These are phyloP conservation scores for Elymus sibiricus DNA, from an alignment of 176 grass and related monocot genomes.

Conservation along the genomic window DNA sequence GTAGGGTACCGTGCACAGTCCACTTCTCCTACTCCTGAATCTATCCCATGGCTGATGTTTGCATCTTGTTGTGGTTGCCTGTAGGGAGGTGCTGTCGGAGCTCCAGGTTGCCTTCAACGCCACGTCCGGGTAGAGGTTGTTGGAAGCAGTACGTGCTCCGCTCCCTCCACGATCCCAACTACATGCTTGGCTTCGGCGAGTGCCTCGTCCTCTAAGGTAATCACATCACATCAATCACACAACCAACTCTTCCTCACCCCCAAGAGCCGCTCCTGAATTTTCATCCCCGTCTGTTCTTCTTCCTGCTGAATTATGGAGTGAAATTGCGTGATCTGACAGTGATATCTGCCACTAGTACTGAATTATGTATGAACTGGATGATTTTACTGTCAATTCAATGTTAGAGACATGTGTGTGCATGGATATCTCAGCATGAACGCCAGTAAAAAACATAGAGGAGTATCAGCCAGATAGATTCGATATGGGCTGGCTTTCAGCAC, in stretches of 20 bases:
- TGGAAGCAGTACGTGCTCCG: constrained; percentile 64
- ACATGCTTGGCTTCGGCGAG: constrained; percentile 63
- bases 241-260: neutral
- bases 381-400: neutral
- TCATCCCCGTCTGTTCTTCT: neutral
- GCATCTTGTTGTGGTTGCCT: too few species aligned
- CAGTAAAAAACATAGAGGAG: neutral
- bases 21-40: too few species aligned
- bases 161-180: constrained; percentile 71
- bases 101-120: too few species aligned
- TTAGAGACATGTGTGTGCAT: neutral
- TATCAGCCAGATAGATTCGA: constrained; percentile 1
- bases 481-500: neutral
- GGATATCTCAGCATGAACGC: neutral
- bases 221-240: neutral
- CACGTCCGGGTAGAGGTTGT: too few species aligned
- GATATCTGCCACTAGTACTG: neutral
- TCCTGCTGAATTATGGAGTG: neutral
- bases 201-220: constrained; percentile 59
- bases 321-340: neutral
- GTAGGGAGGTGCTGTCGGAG: too few species aligned
- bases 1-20: too few species aligned
- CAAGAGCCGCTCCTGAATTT: neutral
- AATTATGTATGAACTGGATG: neutral
- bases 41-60: too few species aligned